Evolutionary conservation across 2,329 filamentous ascomycete genomes (phyloP), one percentile per base, ranked within the genome.

Genomic region (Domatiomyces globalis): DNA sequence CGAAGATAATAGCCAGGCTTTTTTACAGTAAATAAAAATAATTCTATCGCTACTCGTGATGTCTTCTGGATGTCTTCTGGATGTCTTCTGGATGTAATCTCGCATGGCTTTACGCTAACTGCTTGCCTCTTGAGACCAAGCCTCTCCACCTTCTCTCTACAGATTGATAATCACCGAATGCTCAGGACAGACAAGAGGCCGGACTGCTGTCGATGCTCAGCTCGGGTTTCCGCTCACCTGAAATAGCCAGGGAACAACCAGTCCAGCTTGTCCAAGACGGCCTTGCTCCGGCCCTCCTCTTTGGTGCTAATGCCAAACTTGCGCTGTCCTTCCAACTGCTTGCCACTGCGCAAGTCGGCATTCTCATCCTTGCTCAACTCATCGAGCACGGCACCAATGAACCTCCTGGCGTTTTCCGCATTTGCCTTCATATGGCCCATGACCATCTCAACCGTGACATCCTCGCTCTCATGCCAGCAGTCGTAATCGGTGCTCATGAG

Each of bases 401-500:
- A 83, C 49, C 81, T 76, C 66, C 84, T 83, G 33, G 92, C 92
- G 64, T 96, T 98, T 64, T 83, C 76, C 49, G 85, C 77, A 69
- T 98, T 98, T 59, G 87, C 84, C 66, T 85, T 84, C 92, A 98
- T 98, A 70, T 94, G 87, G 55, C 81, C 84, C 81, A 95, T 87
- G 51, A 98, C 92, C 85, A 96, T 94, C 68, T 89, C 86, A 19
- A 98, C 92, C 56, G 88, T 89, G 56, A 98, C 92, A 58, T 85
- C 86, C 52, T 81, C 84, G 47, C 78, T 78, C 18, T 78, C 81
- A 65, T 89, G 85, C 92, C 92, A 98, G 80, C 90, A 96, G 74
- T 98, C 92, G 69, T 98, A 98, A 73, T 98, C 92, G 25, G 92
- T 98, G 33, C 87, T 87, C 92, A 98, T 98, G 76, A 90, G 95